Evolutionary conservation across 148 eudicot genomes (phyloP), one percentile per base, ranked within the genome.

Genomic region (Chenopodium quinoa): DNA sequence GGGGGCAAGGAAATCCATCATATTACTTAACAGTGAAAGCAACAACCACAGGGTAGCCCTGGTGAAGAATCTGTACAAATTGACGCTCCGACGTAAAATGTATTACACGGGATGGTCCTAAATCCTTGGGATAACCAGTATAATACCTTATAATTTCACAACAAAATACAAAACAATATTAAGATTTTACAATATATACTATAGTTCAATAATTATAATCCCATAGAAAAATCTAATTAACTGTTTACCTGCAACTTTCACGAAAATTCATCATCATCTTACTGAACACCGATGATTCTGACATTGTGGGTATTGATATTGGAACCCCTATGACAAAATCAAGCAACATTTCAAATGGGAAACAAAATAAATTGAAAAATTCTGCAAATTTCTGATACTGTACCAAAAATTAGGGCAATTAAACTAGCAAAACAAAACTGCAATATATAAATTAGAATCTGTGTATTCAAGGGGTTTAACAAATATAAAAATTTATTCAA

Each of bases 51-150:
- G 99, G 98, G 85, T 88, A 82, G 72, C 98, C 98, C 88, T 91
- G 89, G 80, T 96, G 98, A 85, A 96, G 90, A 74, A 96, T 91
- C 87, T 94, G 95, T 32, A 96, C 91, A 87, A 96, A 94, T 65
- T 94, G 93, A 60, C 98, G 95, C 85, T 96, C 99, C 5, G 99
- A 96, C 37, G 97, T 89, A 82, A 96, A 96, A 86, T 93, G 97
- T 82, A 93, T 88, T 60, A 94, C 93, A 40, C 90, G 90, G 25
- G 99, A 94, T 16, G 93, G 97, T 65, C 99, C 98, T 69, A 92
- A 90, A 90, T 93, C 94, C 90, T 94, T 96, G 17, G 99, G 98
- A 84, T 88, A 92, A n/a, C 97, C 99, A 63, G 99, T 93, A 48
- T 94, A 92, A 84, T 96, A 92, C 90, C 99, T 96, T 76, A 31